Evolutionary conservation across 768 basidiomycete genomes (phyloP).

Genomic region (Leccinellum rugosiceps): DNA sequence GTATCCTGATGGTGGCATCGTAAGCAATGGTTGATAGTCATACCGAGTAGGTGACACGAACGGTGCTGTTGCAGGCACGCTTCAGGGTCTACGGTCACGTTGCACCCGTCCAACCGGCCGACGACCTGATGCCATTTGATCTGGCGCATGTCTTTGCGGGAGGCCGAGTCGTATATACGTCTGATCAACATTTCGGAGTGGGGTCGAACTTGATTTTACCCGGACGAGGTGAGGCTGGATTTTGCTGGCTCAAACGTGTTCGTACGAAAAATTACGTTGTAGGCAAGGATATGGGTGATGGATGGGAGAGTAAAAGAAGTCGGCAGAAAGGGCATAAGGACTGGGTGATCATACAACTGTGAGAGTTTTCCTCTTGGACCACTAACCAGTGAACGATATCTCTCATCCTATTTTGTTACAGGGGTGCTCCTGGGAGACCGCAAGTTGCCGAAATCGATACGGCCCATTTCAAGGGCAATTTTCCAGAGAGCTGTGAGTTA

Average conservation of each 20-base stretch:
- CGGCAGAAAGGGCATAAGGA: slow-evolving; percentile 78
- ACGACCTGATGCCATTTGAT: slow-evolving; percentile 58
- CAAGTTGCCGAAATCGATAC: slow-evolving; percentile 88
- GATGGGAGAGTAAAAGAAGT: slow-evolving; percentile 97
- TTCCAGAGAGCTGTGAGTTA: slow-evolving; percentile 83
- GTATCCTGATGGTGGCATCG: slow-evolving; percentile 97
- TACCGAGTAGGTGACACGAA: slow-evolving; percentile 1
- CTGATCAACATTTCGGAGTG: slow-evolving; percentile 94
- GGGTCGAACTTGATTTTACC: slow-evolving; percentile 90
- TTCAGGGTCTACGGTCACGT: slow-evolving; percentile 90
- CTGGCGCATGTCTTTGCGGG: slow-evolving; percentile 90
- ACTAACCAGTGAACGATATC: neutral
- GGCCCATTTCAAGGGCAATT: slow-evolving; percentile 93
- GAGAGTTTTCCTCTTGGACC: slow-evolving; percentile 17
- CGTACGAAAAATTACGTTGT: neutral
- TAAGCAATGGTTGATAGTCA: slow-evolving; percentile 28
- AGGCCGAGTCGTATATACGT: slow-evolving; percentile 77
- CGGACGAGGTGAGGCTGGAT: slow-evolving; percentile 60
- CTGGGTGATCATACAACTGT: slow-evolving; percentile 91
- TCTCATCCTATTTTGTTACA: slow-evolving; percentile 24
- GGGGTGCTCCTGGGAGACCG: slow-evolving; percentile 73
- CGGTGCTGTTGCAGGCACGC: slow-evolving; percentile 56
- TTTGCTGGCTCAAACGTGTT: neutral
- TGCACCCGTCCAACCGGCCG: slow-evolving; percentile 54
- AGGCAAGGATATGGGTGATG: slow-evolving; percentile 93